Evolutionary conservation across 306 rosid genomes (phyloP).

Genomic region (Trichosanthes truncata): DNA sequence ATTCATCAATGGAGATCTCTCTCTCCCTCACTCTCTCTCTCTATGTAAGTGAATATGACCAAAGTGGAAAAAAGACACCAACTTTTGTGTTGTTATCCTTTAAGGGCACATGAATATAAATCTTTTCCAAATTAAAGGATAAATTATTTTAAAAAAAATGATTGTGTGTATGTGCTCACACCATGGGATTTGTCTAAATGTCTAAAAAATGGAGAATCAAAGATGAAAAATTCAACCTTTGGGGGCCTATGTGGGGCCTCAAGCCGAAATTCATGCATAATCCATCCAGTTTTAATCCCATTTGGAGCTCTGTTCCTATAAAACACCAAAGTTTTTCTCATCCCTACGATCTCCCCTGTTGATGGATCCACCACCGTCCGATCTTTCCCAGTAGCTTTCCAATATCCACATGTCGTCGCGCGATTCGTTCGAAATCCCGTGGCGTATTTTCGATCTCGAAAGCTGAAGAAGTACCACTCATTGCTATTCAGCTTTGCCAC

Average conservation of each 20-base stretch:
- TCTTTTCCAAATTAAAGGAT: neutral
- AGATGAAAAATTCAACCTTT: slow-evolving; percentile 37
- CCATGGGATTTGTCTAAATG: neutral
- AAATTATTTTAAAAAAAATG: too few relatives aligned
- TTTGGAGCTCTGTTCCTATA: slow-evolving; percentile 84
- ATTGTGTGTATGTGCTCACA: neutral
- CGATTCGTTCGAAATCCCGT: slow-evolving; percentile 83
- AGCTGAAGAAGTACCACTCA: slow-evolving; percentile 99
- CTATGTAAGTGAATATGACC: neutral
- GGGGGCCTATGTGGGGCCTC: slow-evolving; percentile 99
- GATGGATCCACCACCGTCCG: slow-evolving; percentile 70
- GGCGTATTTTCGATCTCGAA: slow-evolving; percentile 91
- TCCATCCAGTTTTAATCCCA: slow-evolving; percentile 93
- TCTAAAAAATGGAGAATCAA: neutral
- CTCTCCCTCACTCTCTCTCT: neutral
- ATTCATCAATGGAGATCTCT: neutral
- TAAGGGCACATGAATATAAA: neutral
- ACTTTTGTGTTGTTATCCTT: slow-evolving; percentile 2
- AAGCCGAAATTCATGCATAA: slow-evolving; percentile 94
- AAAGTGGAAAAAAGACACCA: slow-evolving; percentile 11
- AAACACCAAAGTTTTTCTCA: slow-evolving; percentile 93
- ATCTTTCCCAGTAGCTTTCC: slow-evolving; percentile 98
- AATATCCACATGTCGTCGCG: slow-evolving; percentile 76
- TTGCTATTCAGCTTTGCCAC: slow-evolving; percentile 87
- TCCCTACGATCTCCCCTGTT: slow-evolving; percentile 67